Percentiles rank a stretch among this genome's conserved stretches.
These are phyloP conservation scores for Pythium folliculosum DNA, from an alignment of 352 stramenopile genomes.

Conservation along the genomic window DNA sequence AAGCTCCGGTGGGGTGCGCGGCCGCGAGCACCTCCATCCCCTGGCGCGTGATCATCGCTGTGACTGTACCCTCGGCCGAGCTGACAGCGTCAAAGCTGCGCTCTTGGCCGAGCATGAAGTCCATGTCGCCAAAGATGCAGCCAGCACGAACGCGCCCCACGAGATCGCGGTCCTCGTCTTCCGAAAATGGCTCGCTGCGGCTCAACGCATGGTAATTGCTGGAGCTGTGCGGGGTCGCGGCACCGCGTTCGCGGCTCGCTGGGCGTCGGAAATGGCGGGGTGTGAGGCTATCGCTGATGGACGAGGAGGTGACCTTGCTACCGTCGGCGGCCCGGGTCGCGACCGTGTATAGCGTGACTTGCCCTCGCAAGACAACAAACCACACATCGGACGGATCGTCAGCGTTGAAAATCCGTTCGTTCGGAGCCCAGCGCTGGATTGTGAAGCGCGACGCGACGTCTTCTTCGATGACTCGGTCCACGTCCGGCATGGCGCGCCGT, in stretches of 20 bases:
- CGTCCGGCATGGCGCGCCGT: conserved; percentile 16
- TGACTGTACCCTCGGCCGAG: conserved; percentile 40
- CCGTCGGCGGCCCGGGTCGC: conserved; percentile 12
- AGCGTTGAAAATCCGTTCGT: conserved; percentile 43
- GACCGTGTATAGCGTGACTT: conserved; percentile 46
- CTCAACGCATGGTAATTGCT: conserved; percentile 3
- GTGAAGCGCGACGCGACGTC: conserved; percentile 43
- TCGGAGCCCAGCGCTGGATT: conserved; percentile 34
- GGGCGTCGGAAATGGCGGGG: conserved; percentile 22
- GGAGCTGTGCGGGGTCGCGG: background rate
- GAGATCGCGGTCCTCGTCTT: conserved; percentile 36
- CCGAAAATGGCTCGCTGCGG: conserved; percentile 15
- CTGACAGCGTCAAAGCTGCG: conserved; percentile 52
- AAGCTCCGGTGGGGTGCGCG: conserved; percentile 40
- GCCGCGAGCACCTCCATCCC: conserved; percentile 33
- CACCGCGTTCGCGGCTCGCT: conserved; percentile 6
- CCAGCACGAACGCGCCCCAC: conserved; percentile 53
- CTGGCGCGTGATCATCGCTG: conserved; percentile 40
- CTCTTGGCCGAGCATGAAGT: conserved; percentile 54
- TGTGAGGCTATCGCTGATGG: conserved; percentile 22
- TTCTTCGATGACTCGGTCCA: conserved; percentile 28
- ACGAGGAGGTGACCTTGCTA: conserved; percentile 11
- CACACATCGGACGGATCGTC: conserved; percentile 43
- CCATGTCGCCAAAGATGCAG: conserved; percentile 70
- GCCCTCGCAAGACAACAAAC: conserved; percentile 54